These are phyloP conservation scores for Chaetomium olivaceum DNA, from an alignment of 2,329 filamentous ascomycete genomes.

Conservation along the genomic window DNA sequence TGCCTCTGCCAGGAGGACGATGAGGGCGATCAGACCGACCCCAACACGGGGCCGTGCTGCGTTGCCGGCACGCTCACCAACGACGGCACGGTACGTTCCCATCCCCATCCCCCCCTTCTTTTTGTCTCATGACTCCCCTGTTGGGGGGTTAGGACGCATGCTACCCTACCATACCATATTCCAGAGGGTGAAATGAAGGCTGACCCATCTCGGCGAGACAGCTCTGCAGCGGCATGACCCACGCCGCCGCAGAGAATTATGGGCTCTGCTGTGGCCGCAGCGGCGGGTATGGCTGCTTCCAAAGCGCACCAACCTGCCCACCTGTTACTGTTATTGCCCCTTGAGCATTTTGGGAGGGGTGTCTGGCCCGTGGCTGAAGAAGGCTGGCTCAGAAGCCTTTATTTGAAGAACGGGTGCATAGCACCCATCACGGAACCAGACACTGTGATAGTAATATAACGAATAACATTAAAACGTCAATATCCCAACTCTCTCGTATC, in stretches of 20 bases:
- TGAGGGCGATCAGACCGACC: not conserved
- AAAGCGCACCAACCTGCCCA: not conserved
- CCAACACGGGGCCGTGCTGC: slow-evolving; percentile 2
- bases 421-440: too few relatives aligned
- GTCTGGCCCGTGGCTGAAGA: too few relatives aligned
- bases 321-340: not conserved
- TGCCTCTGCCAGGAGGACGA: slow-evolving; percentile 1
- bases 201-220: not conserved
- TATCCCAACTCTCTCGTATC: not conserved
- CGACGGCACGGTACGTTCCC: not conserved
- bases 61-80: not conserved
- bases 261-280: slow-evolving; percentile 6
- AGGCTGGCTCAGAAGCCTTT: too few relatives aligned
- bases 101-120: not conserved
- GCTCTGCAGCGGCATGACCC: not conserved
- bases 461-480: not conserved
- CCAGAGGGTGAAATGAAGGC: too few relatives aligned
- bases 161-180: too few relatives aligned
- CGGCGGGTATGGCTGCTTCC: slow-evolving; percentile 6
- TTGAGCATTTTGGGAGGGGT: too few relatives aligned
- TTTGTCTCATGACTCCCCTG: not conserved
- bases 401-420: too few relatives aligned
- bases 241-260: not conserved
- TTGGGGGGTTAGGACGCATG: too few relatives aligned
- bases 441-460: not conserved